Percentiles rank a stretch among this genome's conserved stretches.
phyloP scores from a whole-genome alignment of 371 early-diverging fungal species.

The Actinomortierella ambigua region DNA sequence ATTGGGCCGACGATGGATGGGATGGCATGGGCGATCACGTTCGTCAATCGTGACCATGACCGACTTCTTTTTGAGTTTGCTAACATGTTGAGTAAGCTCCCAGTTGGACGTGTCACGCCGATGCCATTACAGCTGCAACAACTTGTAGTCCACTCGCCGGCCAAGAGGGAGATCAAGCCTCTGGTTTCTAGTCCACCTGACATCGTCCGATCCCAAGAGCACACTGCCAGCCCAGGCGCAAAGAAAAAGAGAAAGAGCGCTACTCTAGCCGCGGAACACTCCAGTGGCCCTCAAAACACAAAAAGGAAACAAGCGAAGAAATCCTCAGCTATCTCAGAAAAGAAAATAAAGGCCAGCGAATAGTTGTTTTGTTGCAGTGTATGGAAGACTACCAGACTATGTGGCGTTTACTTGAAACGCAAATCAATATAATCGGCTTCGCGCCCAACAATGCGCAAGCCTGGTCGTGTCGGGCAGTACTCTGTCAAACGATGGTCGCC shows the following conservation, averaged over 20 bases:
- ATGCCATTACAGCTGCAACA: constrained; percentile 54
- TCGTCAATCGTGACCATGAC: constrained; percentile 64
- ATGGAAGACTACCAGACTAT: too few species aligned
- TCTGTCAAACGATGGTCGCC: constrained; percentile 72
- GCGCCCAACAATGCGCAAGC: constrained; percentile 61
- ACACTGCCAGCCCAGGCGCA: too few species aligned
- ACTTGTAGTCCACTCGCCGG: background rate
- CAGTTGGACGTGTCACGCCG: constrained; percentile 56
- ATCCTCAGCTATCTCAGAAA: too few species aligned
- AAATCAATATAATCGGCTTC: constrained; percentile 54
- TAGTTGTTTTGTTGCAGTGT: too few species aligned
- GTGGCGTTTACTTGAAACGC: constrained; percentile 11
- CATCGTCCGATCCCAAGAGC: too few species aligned
- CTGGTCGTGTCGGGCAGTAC: constrained; percentile 57
- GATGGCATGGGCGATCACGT: constrained; percentile 62
- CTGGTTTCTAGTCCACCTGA: too few species aligned
- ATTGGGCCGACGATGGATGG: constrained; percentile 40
- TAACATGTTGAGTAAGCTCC: constrained; percentile 50
- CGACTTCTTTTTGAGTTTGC: constrained; percentile 54
- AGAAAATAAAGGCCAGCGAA: too few species aligned
- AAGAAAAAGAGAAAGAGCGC: too few species aligned
- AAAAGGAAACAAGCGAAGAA: too few species aligned
- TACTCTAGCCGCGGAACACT: too few species aligned
- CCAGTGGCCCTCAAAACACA: too few species aligned
- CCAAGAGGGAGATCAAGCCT: too few species aligned